Conservation (phyloP, 768 basidiomycete genomes). For the Russula emetica region DNA sequence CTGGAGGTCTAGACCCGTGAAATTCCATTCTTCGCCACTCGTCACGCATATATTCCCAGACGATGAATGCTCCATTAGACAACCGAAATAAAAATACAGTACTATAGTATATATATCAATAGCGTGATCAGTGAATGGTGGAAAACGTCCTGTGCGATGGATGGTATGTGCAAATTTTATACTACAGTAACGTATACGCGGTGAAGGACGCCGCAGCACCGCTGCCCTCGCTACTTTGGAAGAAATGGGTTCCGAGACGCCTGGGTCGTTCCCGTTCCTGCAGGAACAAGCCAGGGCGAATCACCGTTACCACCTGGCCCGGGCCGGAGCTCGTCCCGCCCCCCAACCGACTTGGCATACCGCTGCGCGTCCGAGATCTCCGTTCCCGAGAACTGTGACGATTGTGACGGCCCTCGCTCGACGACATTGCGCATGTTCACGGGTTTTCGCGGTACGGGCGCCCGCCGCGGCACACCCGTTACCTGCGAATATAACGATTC, state of each 20-base stretch:
- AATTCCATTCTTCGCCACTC: not conserved
- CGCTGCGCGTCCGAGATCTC: constrained; percentile 53
- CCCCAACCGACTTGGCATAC: constrained; percentile 49
- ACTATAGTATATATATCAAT: not conserved
- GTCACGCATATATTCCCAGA: not conserved
- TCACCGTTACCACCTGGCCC: not conserved
- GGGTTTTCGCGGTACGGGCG: constrained; percentile 72
- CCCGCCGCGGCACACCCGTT: constrained; percentile 56
- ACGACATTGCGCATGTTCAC: constrained; percentile 38
- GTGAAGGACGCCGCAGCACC: not conserved
- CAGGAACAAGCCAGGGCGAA: not conserved
- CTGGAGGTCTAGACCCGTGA: too few relatives aligned
- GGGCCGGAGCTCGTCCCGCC: not conserved
- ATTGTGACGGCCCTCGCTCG: constrained; percentile 35
- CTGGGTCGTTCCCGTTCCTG: constrained; percentile 4
- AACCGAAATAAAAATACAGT: not conserved
- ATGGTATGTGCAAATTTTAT: not conserved
- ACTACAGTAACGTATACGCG: not conserved
- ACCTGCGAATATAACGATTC: constrained; percentile 63
- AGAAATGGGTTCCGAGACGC: constrained; percentile 16
- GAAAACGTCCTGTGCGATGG: not conserved
- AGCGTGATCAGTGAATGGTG: not conserved
- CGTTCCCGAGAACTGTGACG: constrained; percentile 45
- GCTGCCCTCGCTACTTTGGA: not conserved
- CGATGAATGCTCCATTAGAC: not conserved